A percentile compares a stretch with the other conserved stretches of the same genome.
Conservation (phyloP, 257 asterid species). For the Solanum chiquidenum region DNA sequence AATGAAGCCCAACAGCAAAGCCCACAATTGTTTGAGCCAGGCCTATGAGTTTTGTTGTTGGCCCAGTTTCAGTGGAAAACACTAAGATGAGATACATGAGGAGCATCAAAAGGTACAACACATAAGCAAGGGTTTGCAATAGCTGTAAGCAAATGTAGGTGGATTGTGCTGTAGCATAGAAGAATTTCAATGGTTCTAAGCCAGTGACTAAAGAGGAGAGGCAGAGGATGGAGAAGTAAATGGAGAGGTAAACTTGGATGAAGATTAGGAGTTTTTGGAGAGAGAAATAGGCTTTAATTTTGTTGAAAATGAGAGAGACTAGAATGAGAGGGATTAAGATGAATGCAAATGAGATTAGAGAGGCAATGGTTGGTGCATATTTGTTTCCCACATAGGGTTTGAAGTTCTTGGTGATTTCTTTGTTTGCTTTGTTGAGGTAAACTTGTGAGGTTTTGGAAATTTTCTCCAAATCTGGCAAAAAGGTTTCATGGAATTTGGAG, state of each 20-base stretch:
- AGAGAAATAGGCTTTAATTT: conserved; percentile 73
- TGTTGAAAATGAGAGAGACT: conserved; percentile 62
- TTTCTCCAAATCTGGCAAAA: conserved; percentile 69
- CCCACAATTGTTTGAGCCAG: conserved; percentile 86
- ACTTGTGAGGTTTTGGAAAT: conserved; percentile 58
- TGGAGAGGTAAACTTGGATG: conserved; percentile 72
- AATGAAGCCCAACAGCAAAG: conserved; percentile 86
- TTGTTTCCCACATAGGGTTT: conserved; percentile 78
- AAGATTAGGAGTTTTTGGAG: conserved; percentile 71
- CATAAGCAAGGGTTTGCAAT: conserved; percentile 60
- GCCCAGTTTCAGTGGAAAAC: conserved; percentile 70
- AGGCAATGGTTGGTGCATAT: conserved; percentile 67
- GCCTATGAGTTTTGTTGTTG: conserved; percentile 40
- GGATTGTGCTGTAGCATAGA: conserved; percentile 79
- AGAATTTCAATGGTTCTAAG: conserved; percentile 69
- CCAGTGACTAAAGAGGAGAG: conserved; percentile 60
- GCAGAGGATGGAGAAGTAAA: conserved; percentile 76
- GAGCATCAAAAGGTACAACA: conserved; percentile 77
- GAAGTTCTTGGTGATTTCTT: conserved; percentile 66
- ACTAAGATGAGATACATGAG: conserved; percentile 71
- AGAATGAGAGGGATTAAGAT: conserved; percentile 61
- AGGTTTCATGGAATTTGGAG: conserved; percentile 59
- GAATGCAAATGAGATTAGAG: conserved; percentile 61
- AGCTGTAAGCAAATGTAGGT: conserved; percentile 70
- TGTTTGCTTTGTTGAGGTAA: conserved; percentile 57